phyloP scores from a whole-genome alignment of 1,139 yeast genomes.

The Saccharomyces hybrid region DNA sequence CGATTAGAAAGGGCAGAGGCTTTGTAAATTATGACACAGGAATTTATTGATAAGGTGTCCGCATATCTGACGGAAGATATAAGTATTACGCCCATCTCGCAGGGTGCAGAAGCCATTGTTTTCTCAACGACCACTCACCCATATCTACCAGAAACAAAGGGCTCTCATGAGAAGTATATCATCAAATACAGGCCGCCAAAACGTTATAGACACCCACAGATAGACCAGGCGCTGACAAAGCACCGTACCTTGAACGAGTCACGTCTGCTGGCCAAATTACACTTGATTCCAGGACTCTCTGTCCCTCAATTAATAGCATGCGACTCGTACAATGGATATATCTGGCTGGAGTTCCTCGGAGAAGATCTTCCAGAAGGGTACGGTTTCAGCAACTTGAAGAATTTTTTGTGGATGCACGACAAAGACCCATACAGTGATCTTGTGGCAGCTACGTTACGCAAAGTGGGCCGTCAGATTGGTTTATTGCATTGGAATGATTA shows the following conservation, averaged over 20 bases:
- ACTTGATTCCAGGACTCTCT: slow-evolving; percentile 43
- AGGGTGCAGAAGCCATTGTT: slow-evolving; percentile 94
- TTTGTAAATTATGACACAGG: slow-evolving; percentile 29
- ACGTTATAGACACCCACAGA: slow-evolving; percentile 76
- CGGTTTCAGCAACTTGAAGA: slow-evolving; percentile 53
- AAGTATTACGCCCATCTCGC: slow-evolving; percentile 55
- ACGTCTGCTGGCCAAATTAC: slow-evolving; percentile 59
- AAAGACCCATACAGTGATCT: slow-evolving; percentile 32
- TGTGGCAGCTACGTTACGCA: slow-evolving; percentile 39
- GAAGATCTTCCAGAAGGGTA: slow-evolving; percentile 39
- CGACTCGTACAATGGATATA: slow-evolving; percentile 70
- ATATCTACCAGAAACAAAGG: slow-evolving; percentile 36
- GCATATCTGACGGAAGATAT: slow-evolving; percentile 39
- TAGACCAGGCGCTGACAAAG: slow-evolving; percentile 70
- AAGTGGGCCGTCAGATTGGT: slow-evolving; percentile 67
- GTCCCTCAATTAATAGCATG: slow-evolving; percentile 67
- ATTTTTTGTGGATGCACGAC: slow-evolving; percentile 62
- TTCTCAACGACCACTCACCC: slow-evolving; percentile 64
- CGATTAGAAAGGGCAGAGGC: background rate
- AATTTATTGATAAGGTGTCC: slow-evolving; percentile 36
- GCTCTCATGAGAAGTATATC: slow-evolving; percentile 39
- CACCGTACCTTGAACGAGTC: slow-evolving; percentile 82
- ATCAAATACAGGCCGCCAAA: slow-evolving; percentile 86
- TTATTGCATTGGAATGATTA: slow-evolving; percentile 66
- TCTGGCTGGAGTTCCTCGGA: slow-evolving; percentile 50